These are phyloP conservation scores for Solanum sparsipilum DNA, from an alignment of 257 asterid genomes.

Conservation along the genomic window DNA sequence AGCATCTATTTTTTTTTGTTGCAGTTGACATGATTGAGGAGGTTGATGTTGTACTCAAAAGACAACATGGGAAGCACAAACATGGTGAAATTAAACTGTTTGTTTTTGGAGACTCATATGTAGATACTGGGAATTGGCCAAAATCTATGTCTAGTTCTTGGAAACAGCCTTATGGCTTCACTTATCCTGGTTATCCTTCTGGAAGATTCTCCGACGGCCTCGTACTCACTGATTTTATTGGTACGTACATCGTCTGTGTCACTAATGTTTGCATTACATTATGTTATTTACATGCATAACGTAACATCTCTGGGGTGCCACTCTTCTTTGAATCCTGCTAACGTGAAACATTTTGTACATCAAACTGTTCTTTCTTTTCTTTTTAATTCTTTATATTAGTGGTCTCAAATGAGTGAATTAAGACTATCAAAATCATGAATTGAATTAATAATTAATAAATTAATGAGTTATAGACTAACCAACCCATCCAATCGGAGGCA, in stretches of 20 bases:
- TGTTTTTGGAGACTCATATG: slow-evolving; percentile 71
- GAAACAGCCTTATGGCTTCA: slow-evolving; percentile 58
- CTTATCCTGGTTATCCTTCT: slow-evolving; percentile 57
- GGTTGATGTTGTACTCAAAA: neutral
- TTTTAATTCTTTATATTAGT: neutral
- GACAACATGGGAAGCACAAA: neutral
- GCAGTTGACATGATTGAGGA: neutral
- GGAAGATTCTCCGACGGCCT: slow-evolving; percentile 67
- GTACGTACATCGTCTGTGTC: neutral
- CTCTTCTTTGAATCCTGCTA: neutral
- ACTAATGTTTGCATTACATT: neutral
- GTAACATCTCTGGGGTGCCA: neutral
- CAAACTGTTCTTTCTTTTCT: neutral
- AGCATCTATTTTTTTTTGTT: neutral
- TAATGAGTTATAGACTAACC: neutral
- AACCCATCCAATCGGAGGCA: neutral
- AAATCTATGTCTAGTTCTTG: slow-evolving; percentile 21
- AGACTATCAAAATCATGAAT: neutral
- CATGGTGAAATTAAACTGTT: slow-evolving; percentile 18
- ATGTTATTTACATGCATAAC: neutral
- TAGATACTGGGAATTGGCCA: slow-evolving; percentile 57
- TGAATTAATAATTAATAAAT: neutral
- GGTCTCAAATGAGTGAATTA: neutral
- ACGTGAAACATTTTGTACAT: neutral
- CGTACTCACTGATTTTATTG: slow-evolving; percentile 53